These are phyloP conservation scores for Trichomonas vaginalis DNA, from an alignment of 208 protist genomes.

Conservation along the genomic window DNA sequence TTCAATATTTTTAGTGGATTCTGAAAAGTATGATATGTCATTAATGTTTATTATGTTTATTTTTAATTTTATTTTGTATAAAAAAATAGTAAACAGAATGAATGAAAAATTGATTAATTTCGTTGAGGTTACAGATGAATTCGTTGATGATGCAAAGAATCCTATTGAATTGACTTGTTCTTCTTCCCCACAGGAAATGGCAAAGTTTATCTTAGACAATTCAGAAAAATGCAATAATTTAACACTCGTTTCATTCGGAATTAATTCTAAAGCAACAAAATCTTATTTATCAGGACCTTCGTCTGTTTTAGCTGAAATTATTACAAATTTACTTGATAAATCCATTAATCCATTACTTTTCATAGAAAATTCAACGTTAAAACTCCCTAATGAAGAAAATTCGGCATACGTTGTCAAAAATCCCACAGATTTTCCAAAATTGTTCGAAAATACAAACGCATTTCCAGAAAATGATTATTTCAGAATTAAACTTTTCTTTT, in stretches of 20 bases:
- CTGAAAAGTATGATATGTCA: too few relatives aligned
- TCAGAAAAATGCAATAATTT: neutral
- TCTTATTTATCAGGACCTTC: neutral
- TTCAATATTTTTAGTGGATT: too few relatives aligned
- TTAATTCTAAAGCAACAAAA: neutral
- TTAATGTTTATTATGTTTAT: too few relatives aligned
- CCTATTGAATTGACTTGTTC: neutral
- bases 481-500: neutral
- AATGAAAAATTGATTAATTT: neutral
- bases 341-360: neutral
- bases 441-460: neutral
- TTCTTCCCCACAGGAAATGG: neutral
- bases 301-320: neutral
- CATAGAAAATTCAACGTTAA: neutral
- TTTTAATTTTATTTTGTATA: neutral
- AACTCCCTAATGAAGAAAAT: neutral
- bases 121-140: neutral
- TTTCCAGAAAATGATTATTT: slow-evolving; percentile 2
- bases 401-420: neutral
- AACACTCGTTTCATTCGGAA: neutral
- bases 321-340: neutral
- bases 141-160: neutral
- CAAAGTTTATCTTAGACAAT: neutral
- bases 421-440: neutral
- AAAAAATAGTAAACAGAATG: neutral